These are phyloP conservation scores for Lepraria neglecta DNA, from an alignment of 495 filamentous ascomycete genomes.

Conservation along the genomic window DNA sequence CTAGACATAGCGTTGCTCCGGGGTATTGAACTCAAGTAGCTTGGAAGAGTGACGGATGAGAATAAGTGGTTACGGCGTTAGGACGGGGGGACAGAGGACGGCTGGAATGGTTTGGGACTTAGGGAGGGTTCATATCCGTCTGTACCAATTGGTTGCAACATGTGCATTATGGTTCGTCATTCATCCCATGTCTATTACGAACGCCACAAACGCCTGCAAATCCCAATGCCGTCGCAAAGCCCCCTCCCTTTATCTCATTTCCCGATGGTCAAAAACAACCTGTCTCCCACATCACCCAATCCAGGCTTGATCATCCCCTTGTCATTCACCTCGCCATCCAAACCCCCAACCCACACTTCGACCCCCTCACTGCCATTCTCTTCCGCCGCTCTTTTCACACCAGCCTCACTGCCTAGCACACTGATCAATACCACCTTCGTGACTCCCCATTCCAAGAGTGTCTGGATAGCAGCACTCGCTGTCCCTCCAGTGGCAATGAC, in stretches of 20 bases:
- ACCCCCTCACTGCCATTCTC: slow-evolving; percentile 65
- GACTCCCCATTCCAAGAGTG: slow-evolving; percentile 84
- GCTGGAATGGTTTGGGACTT: neutral
- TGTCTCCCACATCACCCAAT: slow-evolving; percentile 84
- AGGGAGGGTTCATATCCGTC: neutral
- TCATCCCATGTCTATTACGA: neutral
- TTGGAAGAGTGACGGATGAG: neutral
- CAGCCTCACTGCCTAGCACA: slow-evolving; percentile 62
- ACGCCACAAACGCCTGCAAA: neutral
- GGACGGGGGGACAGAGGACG: neutral
- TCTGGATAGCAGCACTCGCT: slow-evolving; percentile 80
- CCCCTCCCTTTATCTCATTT: slow-evolving; percentile 46
- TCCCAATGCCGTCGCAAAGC: neutral
- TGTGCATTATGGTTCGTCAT: neutral
- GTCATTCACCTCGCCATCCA: slow-evolving; percentile 65
- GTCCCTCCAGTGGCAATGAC: slow-evolving; percentile 93
- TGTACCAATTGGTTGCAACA: neutral
- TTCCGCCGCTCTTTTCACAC: slow-evolving; percentile 60
- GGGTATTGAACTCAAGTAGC: slow-evolving; percentile 2
- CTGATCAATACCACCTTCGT: slow-evolving; percentile 71
- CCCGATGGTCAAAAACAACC: slow-evolving; percentile 86
- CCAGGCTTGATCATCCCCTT: slow-evolving; percentile 89
- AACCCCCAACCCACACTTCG: slow-evolving; percentile 75
- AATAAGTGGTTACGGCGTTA: too few species aligned
- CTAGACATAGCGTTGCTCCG: slow-evolving; percentile 30